phyloP scores from a whole-genome alignment of 495 filamentous ascomycete species.

The Trichocladium antarcticum region DNA sequence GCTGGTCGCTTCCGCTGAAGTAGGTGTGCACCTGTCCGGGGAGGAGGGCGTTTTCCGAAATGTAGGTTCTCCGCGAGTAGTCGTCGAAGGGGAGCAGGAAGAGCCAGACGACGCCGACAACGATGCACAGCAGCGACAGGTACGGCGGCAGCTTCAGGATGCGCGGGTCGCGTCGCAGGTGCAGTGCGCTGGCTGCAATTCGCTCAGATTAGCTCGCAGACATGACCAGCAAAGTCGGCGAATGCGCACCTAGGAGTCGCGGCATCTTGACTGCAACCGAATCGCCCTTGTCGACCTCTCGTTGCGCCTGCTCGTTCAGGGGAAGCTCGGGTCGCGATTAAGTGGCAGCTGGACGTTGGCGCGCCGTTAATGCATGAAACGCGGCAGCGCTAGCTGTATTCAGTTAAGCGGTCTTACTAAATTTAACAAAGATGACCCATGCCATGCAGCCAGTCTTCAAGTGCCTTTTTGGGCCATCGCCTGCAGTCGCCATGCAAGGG shows the following conservation, averaged over 20 bases:
- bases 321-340: constrained; percentile 5
- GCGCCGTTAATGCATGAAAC: constrained; percentile 9
- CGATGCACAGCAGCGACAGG: constrained; percentile 74
- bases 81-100: constrained; percentile 84
- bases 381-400: constrained; percentile 10
- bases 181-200: constrained; percentile 35
- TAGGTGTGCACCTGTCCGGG: constrained; percentile 97
- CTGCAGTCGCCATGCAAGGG: no score
- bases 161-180: constrained; percentile 53
- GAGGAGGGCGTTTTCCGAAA: constrained; percentile 92
- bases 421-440: no score
- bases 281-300: background rate
- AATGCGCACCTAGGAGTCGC: constrained; percentile 23
- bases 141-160: constrained; percentile 66
- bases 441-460: no score
- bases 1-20: constrained; percentile 89
- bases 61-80: constrained; percentile 87
- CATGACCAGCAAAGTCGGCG: background rate
- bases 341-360: background rate
- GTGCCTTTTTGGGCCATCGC: no score
- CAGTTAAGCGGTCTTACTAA: background rate
- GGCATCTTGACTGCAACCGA: constrained; percentile 29
- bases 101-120: constrained; percentile 85
- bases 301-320: constrained; percentile 1
- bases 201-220: background rate